Evolutionary conservation across 306 rosid genomes (phyloP).

Genomic region (Ochetophila trinervis): DNA sequence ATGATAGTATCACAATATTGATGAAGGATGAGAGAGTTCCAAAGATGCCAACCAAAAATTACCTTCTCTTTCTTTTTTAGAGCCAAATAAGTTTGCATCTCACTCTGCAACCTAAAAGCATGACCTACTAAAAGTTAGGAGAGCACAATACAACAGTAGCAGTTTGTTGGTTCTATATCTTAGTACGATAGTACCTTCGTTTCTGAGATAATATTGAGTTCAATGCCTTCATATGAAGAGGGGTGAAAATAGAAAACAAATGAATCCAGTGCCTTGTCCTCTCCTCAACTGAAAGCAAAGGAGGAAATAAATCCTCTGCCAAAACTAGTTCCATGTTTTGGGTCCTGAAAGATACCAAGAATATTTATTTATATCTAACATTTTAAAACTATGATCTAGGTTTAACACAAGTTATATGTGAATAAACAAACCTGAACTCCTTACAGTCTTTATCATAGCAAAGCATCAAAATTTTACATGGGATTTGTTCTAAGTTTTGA

Average conservation of each 20-base stretch:
- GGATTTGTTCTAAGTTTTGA: constrained; percentile 70
- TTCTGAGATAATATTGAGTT: constrained; percentile 67
- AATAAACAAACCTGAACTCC: constrained; percentile 72
- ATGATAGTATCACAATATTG: not conserved
- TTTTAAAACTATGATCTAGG: constrained; percentile 16
- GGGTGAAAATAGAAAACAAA: constrained; percentile 64
- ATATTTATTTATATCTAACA: constrained; percentile 16
- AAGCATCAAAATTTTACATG: constrained; percentile 83
- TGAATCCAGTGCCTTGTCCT: constrained; percentile 89
- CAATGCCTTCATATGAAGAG: constrained; percentile 64
- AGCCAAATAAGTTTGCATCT: constrained; percentile 66
- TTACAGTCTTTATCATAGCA: constrained; percentile 86
- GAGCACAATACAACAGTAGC: not conserved
- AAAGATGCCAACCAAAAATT: constrained; percentile 15
- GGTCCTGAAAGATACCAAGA: constrained; percentile 41
- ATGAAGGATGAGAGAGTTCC: constrained; percentile 13
- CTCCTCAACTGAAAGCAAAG: constrained; percentile 57
- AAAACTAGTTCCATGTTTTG: constrained; percentile 80
- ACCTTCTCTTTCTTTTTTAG: constrained; percentile 65
- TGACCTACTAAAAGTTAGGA: constrained; percentile 21
- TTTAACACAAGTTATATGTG: constrained; percentile 21
- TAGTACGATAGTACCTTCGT: constrained; percentile 52
- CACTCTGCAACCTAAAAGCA: constrained; percentile 72
- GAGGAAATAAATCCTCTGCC: constrained; percentile 67
- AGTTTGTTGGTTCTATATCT: constrained; percentile 8